Evolutionary conservation across 306 rosid species (phyloP), one percentile per base, ranked within the genome.

Genomic region (Begonia peltatifolia): DNA sequence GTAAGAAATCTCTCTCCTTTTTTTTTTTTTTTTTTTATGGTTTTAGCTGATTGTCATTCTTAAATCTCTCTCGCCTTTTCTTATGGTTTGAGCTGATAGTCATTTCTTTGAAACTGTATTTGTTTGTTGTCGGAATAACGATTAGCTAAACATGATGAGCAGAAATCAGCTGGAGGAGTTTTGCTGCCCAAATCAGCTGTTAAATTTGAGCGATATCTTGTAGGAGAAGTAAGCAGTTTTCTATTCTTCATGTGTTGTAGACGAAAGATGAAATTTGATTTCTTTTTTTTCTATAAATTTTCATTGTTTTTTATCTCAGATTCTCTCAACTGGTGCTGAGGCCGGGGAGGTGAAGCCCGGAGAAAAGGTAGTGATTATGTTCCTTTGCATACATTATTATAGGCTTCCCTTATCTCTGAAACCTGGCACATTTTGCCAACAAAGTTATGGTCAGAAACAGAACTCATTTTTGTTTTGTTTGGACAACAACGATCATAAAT

Each of bases 111-210:
- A 30, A 30, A 30, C 38, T 30, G 6, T 30, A 30, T 30, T 30
- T 30, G 38, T 30, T 7, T 30, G 2, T 5, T 7, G 38, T 30
- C 9, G 38, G 8, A 30, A 30, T 30, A 30, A 30, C 38, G 38
- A 30, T 30, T 30, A 30, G 38, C 38, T 30, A 30, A 5, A 30
- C 38, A 30, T 30, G 38, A 30, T 30, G 8, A 30, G 15, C 84
- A 90, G 99, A 77, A 69, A 90, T 76, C 99, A 54, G 63, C 80
- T 42, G 95, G 95, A 53, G 99, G 96, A 71, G 76, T 90, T 65
- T 58, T 86, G 68, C 62, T 90, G 70, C 99, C 96, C 57, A 86
- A 71, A 51, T 75, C 99, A 44, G 95, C 94, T 2, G 99, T 90
- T 55, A 90, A 90, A 64, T 90, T 74, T 53, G 99, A 90, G 76